Conservation (phyloP, 192 early-diverging fungal species). For the Backusella circina region DNA sequence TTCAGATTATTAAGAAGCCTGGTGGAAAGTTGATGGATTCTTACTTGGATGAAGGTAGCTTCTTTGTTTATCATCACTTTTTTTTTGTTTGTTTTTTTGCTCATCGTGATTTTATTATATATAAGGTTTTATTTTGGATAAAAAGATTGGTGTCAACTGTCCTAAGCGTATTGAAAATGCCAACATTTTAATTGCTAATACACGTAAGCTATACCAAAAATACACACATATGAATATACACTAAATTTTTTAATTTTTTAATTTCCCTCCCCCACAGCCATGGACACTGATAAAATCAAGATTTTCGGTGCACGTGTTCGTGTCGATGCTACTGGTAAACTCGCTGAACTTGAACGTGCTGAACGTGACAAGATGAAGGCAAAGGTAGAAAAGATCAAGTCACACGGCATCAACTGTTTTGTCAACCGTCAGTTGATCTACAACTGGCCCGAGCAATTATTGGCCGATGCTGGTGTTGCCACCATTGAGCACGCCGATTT, state of each 20-base stretch:
- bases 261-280: constrained; percentile 50
- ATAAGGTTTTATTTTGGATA: constrained; percentile 92
- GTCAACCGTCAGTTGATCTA: constrained; percentile 99
- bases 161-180: constrained; percentile 96
- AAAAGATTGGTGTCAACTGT: constrained; percentile 98
- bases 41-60: constrained; percentile 84
- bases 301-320: constrained; percentile 97
- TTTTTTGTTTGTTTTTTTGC: too few species aligned
- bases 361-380: constrained; percentile 98
- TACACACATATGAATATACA: too few species aligned
- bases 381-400: constrained; percentile 98
- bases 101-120: neutral
- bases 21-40: constrained; percentile 95
- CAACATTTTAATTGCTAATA: constrained; percentile 96
- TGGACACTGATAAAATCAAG: constrained; percentile 99
- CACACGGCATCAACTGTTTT: constrained; percentile 98
- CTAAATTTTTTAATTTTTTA: too few species aligned
- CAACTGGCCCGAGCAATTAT: constrained; percentile 99
- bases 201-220: constrained; percentile 58
- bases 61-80: too few species aligned
- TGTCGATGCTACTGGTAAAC: constrained; percentile 94
- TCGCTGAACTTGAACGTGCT: constrained; percentile 97
- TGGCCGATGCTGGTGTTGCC: constrained; percentile 96
- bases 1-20: constrained; percentile 99
- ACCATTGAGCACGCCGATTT: constrained; percentile 99